Evolutionary conservation across 495 filamentous ascomycete species (phyloP).

Genomic region (Podospora australis): DNA sequence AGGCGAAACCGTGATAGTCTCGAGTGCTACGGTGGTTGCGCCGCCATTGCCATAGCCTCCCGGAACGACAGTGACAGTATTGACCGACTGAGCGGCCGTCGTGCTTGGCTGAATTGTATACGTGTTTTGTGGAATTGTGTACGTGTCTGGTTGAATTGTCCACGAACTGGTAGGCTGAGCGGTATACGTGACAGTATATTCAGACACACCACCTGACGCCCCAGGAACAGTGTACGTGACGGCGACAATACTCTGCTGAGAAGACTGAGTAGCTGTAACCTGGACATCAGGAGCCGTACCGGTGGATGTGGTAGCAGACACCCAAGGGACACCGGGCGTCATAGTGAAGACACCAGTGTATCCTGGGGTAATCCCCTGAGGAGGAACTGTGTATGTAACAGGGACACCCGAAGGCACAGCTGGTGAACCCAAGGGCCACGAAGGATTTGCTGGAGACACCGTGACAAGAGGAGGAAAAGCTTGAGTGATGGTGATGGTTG

Average conservation of each 20-base stretch:
- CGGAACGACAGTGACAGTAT: not conserved
- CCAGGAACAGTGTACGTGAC: not conserved
- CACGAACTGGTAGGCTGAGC: not conserved
- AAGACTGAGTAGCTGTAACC: no score
- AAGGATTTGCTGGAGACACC: no score
- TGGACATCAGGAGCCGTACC: not conserved
- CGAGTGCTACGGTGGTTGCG: not conserved
- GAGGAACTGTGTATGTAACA: not conserved
- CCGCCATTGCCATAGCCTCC: not conserved
- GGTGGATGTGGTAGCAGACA: not conserved
- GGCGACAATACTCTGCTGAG: no score
- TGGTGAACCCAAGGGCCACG: not conserved
- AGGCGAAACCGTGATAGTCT: not conserved
- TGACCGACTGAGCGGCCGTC: no score
- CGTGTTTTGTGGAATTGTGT: no score
- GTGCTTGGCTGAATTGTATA: no score
- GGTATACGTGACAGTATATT: not conserved
- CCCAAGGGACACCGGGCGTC: not conserved
- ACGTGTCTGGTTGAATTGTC: not conserved
- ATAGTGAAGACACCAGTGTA: conserved; percentile 1
- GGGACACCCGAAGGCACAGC: not conserved
- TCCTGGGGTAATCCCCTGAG: not conserved
- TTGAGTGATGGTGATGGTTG: no score
- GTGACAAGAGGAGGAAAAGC: no score
- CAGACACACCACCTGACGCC: not conserved